phyloP scores from a whole-genome alignment of 2,329 filamentous ascomycete species.

The Penicillium sumatraense region DNA sequence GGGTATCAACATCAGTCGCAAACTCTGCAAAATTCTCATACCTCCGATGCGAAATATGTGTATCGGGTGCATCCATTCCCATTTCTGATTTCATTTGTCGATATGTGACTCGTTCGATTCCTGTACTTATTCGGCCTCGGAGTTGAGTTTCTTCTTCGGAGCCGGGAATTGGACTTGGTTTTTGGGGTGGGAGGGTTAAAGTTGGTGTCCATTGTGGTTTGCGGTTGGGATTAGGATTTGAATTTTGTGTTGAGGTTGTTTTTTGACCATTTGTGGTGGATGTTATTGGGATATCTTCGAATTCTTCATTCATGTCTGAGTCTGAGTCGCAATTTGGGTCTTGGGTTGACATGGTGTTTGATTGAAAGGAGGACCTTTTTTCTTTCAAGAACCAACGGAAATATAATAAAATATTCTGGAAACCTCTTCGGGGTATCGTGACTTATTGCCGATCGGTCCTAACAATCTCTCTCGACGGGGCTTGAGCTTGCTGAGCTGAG shows the following conservation, averaged over 20 bases:
- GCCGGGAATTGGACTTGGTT: conserved; percentile 59
- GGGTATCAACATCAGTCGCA: conserved; percentile 71
- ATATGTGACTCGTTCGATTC: conserved; percentile 23
- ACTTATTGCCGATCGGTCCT: too few relatives aligned
- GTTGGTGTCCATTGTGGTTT: conserved; percentile 28
- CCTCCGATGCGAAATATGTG: conserved; percentile 47
- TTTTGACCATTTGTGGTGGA: background rate
- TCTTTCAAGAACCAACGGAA: too few relatives aligned
- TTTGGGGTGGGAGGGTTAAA: conserved; percentile 54
- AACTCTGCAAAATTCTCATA: conserved; percentile 71
- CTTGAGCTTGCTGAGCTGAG: too few relatives aligned
- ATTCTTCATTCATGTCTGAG: conserved; percentile 23
- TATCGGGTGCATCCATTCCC: conserved; percentile 30
- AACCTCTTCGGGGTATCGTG: too few relatives aligned
- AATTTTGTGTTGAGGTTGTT: background rate
- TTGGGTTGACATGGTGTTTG: background rate
- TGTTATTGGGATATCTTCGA: conserved; percentile 26
- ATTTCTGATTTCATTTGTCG: conserved; percentile 46
- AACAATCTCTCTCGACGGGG: too few relatives aligned
- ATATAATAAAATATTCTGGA: too few relatives aligned
- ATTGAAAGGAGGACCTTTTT: too few relatives aligned
- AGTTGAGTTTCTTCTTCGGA: conserved; percentile 59
- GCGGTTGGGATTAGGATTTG: background rate
- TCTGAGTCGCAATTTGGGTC: conserved; percentile 17
- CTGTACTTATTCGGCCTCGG: conserved; percentile 19